phyloP scores from a whole-genome alignment of 139 green algal species.

The Eudorina sp. region DNA sequence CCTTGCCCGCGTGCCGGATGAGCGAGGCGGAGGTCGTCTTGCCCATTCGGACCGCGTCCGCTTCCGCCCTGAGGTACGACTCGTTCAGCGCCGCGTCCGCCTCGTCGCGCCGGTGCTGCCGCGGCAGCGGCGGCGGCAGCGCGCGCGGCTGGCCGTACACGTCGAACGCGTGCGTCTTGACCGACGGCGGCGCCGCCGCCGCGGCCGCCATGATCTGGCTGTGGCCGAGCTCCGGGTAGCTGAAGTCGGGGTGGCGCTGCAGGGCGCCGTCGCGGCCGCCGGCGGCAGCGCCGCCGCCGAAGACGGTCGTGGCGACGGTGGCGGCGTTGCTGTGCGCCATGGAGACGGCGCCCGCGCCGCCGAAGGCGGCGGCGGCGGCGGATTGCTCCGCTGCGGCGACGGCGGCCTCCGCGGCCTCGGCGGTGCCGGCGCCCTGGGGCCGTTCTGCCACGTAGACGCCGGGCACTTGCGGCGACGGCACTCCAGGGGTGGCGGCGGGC shows the following conservation, averaged over 20 bases:
- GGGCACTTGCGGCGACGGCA: slow-evolving; percentile 24
- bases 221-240: slow-evolving; percentile 51
- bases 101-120: slow-evolving; percentile 42
- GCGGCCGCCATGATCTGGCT: slow-evolving; percentile 2
- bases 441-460: slow-evolving; percentile 51
- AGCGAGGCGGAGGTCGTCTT: slow-evolving; percentile 46
- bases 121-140: slow-evolving; percentile 52
- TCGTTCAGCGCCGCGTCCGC: slow-evolving; percentile 56
- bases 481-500: slow-evolving; percentile 45
- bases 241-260: slow-evolving; percentile 38
- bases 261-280: neutral
- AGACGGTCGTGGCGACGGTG: neutral
- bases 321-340: neutral
- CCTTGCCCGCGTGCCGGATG: slow-evolving; percentile 55
- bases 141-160: slow-evolving; percentile 69
- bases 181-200: neutral
- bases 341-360: neutral
- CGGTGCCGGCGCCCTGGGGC: too few relatives aligned
- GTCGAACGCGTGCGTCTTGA: slow-evolving; percentile 56
- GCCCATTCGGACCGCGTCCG: slow-evolving; percentile 46
- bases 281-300: neutral
- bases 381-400: neutral
- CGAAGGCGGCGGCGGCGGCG: neutral
- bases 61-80: slow-evolving; percentile 63
- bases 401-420: neutral